Percentiles rank a stretch among this genome's conserved stretches.
Conservation (phyloP, 331 rosid genomes). For the Spiraea crenata region DNA sequence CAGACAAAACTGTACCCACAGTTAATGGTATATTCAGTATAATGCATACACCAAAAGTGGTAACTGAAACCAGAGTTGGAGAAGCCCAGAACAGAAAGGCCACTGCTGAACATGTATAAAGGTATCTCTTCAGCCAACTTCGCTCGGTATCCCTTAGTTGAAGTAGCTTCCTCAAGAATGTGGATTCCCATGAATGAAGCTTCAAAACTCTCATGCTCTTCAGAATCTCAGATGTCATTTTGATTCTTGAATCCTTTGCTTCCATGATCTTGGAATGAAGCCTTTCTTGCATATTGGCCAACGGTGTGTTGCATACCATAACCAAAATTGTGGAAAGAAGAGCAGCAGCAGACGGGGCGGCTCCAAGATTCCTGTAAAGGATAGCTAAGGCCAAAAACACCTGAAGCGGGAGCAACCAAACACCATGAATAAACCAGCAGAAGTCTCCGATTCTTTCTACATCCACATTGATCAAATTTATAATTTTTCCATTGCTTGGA, state of each 20-base stretch:
- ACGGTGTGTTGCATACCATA: conserved; percentile 80
- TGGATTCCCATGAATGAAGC: conserved; percentile 83
- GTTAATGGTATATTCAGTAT: conserved; percentile 51
- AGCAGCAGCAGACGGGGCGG: conserved; percentile 69
- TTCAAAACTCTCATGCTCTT: conserved; percentile 78
- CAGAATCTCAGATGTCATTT: conserved; percentile 72
- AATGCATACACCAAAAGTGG: conserved; percentile 80
- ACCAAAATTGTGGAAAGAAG: conserved; percentile 68
- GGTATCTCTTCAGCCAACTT: conserved; percentile 72
- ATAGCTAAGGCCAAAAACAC: conserved; percentile 67
- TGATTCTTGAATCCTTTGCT: conserved; percentile 79
- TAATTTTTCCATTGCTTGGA: conserved; percentile 54
- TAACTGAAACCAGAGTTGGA: conserved; percentile 81
- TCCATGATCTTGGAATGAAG: conserved; percentile 91
- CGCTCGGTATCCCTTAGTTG: conserved; percentile 66
- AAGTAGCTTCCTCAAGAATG: conserved; percentile 61
- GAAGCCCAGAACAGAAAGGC: conserved; percentile 92
- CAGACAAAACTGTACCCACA: conserved; percentile 76
- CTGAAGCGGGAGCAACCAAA: conserved; percentile 94
- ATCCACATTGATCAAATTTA: conserved; percentile 75
- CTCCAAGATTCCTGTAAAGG: conserved; percentile 72
- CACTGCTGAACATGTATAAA: conserved; percentile 71
- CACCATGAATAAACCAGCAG: conserved; percentile 72
- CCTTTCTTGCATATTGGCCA: conserved; percentile 69
- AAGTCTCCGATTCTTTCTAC: conserved; percentile 86